Conservation (phyloP, 495 filamentous ascomycete species). For the Podospora conica region DNA sequence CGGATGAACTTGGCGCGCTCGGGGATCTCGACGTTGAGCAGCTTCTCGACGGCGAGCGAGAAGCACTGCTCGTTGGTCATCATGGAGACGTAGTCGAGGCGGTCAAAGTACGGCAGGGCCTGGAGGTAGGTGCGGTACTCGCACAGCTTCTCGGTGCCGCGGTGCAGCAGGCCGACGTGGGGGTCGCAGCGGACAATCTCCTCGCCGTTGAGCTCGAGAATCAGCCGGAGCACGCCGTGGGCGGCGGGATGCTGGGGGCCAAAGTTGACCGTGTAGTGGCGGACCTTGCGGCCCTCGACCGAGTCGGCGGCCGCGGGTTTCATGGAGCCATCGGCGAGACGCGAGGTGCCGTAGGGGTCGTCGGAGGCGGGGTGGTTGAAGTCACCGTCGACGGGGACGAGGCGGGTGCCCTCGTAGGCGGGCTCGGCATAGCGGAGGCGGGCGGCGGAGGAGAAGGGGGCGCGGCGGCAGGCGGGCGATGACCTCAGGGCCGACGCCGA, state of each 20-base stretch:
- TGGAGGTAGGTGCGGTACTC: slow-evolving; percentile 99
- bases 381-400: slow-evolving; percentile 61
- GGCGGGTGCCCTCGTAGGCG: slow-evolving; percentile 57
- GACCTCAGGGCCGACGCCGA: slow-evolving; percentile 12
- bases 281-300: slow-evolving; percentile 72
- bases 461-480: slow-evolving; percentile 24
- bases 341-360: slow-evolving; percentile 36
- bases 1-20: slow-evolving; percentile 95
- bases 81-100: slow-evolving; percentile 99
- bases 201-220: slow-evolving; percentile 96
- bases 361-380: slow-evolving; percentile 40
- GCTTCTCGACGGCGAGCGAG: slow-evolving; percentile 91
- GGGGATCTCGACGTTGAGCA: slow-evolving; percentile 95
- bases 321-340: slow-evolving; percentile 18
- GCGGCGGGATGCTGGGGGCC: slow-evolving; percentile 98
- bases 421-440: slow-evolving; percentile 56
- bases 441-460: slow-evolving; percentile 63
- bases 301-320: slow-evolving; percentile 28
- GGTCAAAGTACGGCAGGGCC: slow-evolving; percentile 97
- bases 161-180: slow-evolving; percentile 92
- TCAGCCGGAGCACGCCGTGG: slow-evolving; percentile 95
- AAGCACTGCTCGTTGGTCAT: slow-evolving; percentile 99
- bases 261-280: slow-evolving; percentile 99
- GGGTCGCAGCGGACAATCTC: slow-evolving; percentile 95
- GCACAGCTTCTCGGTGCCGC: slow-evolving; percentile 99